Conservation (phyloP, 2,329 filamentous ascomycete genomes). For the Geosmithia putterillii region DNA sequence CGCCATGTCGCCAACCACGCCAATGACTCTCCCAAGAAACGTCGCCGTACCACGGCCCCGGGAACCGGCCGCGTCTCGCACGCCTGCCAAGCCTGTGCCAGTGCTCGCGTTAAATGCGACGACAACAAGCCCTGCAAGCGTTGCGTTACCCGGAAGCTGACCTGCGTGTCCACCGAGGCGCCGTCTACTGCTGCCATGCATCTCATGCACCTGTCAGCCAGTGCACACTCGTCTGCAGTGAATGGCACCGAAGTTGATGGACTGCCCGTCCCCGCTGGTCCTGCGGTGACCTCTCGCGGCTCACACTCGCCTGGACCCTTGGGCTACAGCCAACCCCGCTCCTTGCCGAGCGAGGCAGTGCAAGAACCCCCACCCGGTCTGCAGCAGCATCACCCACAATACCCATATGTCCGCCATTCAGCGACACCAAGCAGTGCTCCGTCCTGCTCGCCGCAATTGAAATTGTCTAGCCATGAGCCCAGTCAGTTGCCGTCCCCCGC, state of each 20-base stretch:
- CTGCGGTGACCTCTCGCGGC: background rate
- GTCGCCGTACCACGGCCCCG: constrained; percentile 30
- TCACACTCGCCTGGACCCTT: constrained; percentile 3
- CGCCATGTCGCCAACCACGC: constrained; percentile 39
- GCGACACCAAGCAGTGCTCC: background rate
- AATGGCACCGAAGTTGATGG: constrained; percentile 3
- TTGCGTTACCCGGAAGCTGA: constrained; percentile 32
- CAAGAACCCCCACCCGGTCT: constrained; percentile 11
- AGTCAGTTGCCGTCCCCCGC: constrained; percentile 18
- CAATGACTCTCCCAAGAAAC: constrained; percentile 33
- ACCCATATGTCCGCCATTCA: background rate
- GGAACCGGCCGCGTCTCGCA: constrained; percentile 37
- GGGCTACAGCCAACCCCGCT: constrained; percentile 2
- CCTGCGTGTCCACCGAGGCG: constrained; percentile 25
- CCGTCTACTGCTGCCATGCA: constrained; percentile 29
- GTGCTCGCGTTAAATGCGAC: constrained; percentile 41
- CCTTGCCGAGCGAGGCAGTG: constrained; percentile 2
- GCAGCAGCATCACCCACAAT: constrained; percentile 1
- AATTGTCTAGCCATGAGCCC: constrained; percentile 12
- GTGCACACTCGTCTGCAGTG: constrained; percentile 12
- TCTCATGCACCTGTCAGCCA: constrained; percentile 27
- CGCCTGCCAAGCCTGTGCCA: constrained; percentile 37
- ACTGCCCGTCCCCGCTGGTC: constrained; percentile 1
- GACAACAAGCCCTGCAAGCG: constrained; percentile 41
- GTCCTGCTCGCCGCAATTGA: background rate